These are phyloP conservation scores for Fusarium vanettenii DNA, from an alignment of 2,329 filamentous ascomycete genomes.

Conservation along the genomic window DNA sequence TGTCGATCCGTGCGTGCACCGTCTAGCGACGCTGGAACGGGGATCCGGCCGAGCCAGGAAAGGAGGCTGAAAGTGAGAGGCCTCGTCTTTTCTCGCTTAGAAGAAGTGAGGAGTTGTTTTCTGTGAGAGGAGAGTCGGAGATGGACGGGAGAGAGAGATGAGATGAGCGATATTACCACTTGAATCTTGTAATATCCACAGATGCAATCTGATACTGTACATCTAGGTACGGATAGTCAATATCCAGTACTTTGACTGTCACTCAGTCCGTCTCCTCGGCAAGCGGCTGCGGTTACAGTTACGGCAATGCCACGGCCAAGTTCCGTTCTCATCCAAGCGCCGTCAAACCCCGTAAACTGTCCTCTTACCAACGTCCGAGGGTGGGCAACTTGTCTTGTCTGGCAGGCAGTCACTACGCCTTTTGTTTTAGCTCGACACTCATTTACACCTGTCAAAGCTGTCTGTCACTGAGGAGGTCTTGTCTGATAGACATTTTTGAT, in stretches of 20 bases:
- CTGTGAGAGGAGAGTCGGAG: neutral
- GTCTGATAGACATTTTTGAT: no score
- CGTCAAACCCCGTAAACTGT: neutral
- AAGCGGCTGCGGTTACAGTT: neutral
- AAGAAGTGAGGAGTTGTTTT: neutral
- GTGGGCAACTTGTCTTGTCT: slow-evolving; percentile 6
- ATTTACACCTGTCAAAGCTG: slow-evolving; percentile 27
- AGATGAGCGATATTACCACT: slow-evolving; percentile 1
- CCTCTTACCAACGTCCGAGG: neutral
- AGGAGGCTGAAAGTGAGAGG: slow-evolving; percentile 35
- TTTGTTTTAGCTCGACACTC: slow-evolving; percentile 13
- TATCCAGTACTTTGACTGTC: neutral
- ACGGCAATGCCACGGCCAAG: slow-evolving; percentile 5
- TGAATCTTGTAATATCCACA: neutral
- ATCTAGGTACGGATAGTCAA: neutral
- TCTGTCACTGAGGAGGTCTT: neutral
- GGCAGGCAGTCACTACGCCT: neutral
- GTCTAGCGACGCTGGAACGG: slow-evolving; percentile 31
- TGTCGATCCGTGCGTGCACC: slow-evolving; percentile 35
- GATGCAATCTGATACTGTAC: neutral
- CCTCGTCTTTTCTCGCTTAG: slow-evolving; percentile 17
- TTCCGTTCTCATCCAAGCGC: slow-evolving; percentile 11
- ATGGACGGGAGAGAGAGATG: neutral
- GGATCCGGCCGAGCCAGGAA: slow-evolving; percentile 27
- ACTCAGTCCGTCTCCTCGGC: neutral